These are phyloP conservation scores for Cytospora chrysosperma DNA, from an alignment of 2,329 filamentous ascomycete genomes.

Conservation along the genomic window DNA sequence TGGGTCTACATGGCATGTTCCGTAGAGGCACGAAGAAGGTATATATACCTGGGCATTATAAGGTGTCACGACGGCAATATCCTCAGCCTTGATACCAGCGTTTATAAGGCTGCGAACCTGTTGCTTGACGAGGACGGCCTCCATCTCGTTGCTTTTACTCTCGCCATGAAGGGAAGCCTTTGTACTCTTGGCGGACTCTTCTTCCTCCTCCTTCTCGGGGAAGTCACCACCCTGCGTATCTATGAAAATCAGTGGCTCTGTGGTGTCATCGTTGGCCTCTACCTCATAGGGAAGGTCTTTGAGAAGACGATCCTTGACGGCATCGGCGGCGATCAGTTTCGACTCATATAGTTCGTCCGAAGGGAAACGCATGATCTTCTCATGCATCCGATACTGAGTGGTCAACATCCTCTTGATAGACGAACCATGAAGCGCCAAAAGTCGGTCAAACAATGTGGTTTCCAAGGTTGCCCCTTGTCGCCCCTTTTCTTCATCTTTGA, in stretches of 20 bases:
- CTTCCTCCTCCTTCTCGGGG: conserved; percentile 76
- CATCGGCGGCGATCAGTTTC: conserved; percentile 76
- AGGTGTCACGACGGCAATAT: conserved; percentile 91
- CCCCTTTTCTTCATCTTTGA: conserved; percentile 34
- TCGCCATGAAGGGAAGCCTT: conserved; percentile 48
- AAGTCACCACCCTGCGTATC: conserved; percentile 96
- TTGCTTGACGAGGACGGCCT: conserved; percentile 74
- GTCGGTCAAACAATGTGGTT: conserved; percentile 87
- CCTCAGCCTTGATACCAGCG: conserved; percentile 75
- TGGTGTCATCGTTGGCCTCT: conserved; percentile 78
- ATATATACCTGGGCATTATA: conserved; percentile 82
- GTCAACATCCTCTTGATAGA: conserved; percentile 92
- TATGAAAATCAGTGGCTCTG: conserved; percentile 85
- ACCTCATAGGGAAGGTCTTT: conserved; percentile 77
- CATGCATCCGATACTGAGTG: conserved; percentile 97
- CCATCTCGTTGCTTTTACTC: conserved; percentile 90
- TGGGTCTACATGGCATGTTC: conserved; percentile 8
- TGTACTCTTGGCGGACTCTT: conserved; percentile 52
- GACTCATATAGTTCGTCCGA: conserved; percentile 84
- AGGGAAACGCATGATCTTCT: conserved; percentile 91
- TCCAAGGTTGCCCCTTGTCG: conserved; percentile 66
- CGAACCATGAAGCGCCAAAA: conserved; percentile 77
- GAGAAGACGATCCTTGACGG: conserved; percentile 72
- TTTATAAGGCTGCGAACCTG: conserved; percentile 77
- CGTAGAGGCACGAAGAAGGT: background rate